Evolutionary conservation across 2,329 filamentous ascomycete genomes (phyloP), one percentile per base, ranked within the genome.

Genomic region (Colletotrichum aenigma): DNA sequence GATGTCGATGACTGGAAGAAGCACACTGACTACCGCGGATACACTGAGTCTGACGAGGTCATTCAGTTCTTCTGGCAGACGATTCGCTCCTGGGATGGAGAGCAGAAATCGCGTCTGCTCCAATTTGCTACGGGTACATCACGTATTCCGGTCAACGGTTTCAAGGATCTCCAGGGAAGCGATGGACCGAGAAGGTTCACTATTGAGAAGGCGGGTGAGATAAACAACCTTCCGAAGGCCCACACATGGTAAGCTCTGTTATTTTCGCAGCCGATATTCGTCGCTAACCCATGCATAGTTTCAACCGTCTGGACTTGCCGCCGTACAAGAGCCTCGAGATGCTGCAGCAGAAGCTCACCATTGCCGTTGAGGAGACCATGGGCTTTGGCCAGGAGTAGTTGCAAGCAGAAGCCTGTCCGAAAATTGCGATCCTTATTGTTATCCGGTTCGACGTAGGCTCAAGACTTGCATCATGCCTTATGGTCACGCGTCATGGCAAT

Each of bases 1-100:
- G 97, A 99, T 82, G 96, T 99, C 18, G 97, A 99, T 76, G 97
- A 99, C 86, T 99, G 97, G 97, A 98, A 99, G 94, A 99, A 99
- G 89, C 97, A 99, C 87, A 99, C 97, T 62, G 97, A 99, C 83
- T 99, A 99, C 86, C 94, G 97, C 80, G 97, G 97, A 70, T 99
- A 99, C 90, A 98, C 97, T 12, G 97, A 99, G 87, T 96, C 93
- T 73, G 97, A 99, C 81, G 95, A 98, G 82, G 97, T 99, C 30
- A 97, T 99, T 79, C 95, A 97, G 85, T 96, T 97, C 89, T 99
- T 99, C 91, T 99, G 97, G 97, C 96, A 98, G 89, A 96, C 94
- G 76, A 97, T 99, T 78, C 93, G 96, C 79, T 95, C 92, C 77
- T 99, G 97, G 97, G 97, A 99, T 84, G 96, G 97, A 32, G 97